phyloP scores from a whole-genome alignment of 1,284 basidiomycete genomes.

The Marasmius tenuissimus region DNA sequence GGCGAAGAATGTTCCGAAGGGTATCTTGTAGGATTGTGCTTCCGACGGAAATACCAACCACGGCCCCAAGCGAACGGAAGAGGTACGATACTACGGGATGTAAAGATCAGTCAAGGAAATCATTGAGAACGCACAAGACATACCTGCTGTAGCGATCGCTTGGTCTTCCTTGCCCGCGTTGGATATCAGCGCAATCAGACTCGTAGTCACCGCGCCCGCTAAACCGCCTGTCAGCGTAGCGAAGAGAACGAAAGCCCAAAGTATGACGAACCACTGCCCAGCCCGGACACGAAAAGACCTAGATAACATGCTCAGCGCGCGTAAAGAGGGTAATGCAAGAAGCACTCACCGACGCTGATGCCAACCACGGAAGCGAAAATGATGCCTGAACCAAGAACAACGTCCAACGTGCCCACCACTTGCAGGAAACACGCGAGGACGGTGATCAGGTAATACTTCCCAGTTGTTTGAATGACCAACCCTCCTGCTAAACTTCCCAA shows the following conservation, averaged over 20 bases:
- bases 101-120: not conserved
- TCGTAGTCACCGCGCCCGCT: conserved; percentile 55
- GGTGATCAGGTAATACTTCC: conserved; percentile 55
- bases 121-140: conserved; percentile 8
- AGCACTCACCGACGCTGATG: conserved; percentile 40
- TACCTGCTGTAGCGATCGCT: conserved; percentile 63
- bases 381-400: conserved; percentile 41
- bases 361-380: conserved; percentile 33
- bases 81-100: conserved; percentile 52
- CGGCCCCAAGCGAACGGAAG: conserved; percentile 60
- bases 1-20: conserved; percentile 42
- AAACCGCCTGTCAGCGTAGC: not conserved
- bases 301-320: no score
- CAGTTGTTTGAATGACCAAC: conserved; percentile 55
- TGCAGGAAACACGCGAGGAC: conserved; percentile 39
- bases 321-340: no score
- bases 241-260: not conserved
- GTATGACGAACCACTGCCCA: conserved; percentile 5
- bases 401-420: conserved; percentile 37
- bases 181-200: conserved; percentile 57
- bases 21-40: conserved; percentile 55
- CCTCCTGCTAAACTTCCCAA: conserved; percentile 51
- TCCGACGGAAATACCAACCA: conserved; percentile 53
- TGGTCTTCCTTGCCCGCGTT: conserved; percentile 61
- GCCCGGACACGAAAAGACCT: no score